Percentiles rank a stretch among this genome's conserved stretches.
Evolutionary conservation across 371 early-diverging fungal species (phyloP).

Genomic region (Thermomucor indicae-seudaticae): DNA sequence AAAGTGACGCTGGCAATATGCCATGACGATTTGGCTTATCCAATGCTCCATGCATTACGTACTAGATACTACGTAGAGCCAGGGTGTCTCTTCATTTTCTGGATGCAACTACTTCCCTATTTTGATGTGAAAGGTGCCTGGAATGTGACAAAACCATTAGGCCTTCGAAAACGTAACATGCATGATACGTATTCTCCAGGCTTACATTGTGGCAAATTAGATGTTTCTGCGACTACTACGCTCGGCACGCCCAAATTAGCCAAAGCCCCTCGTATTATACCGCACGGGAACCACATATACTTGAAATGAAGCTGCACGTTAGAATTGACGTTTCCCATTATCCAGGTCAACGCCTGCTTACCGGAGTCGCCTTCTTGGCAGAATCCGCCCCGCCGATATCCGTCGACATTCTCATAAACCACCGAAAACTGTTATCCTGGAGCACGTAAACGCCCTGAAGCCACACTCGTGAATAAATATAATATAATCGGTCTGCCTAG

Average conservation of each 20-base stretch:
- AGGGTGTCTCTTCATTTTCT: too few species aligned
- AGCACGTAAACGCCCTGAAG: constrained; percentile 94
- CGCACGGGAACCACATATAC: constrained; percentile 94
- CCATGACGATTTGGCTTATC: too few species aligned
- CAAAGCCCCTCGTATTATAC: constrained; percentile 90
- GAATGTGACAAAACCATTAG: neutral
- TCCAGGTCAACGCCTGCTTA: constrained; percentile 26
- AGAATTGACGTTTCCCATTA: neutral
- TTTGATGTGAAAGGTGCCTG: constrained; percentile 86
- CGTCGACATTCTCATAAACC: constrained; percentile 88
- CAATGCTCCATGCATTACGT: too few species aligned
- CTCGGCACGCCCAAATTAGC: constrained; percentile 85
- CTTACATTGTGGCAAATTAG: constrained; percentile 86
- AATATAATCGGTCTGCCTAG: neutral
- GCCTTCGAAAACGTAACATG: neutral
- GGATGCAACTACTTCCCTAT: constrained; percentile 65
- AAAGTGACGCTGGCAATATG: too few species aligned
- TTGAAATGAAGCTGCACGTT: constrained; percentile 18
- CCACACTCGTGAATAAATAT: neutral
- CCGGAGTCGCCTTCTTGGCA: constrained; percentile 73
- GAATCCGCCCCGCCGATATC: constrained; percentile 75
- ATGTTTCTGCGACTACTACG: constrained; percentile 85
- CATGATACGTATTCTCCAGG: neutral
- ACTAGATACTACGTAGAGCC: too few species aligned
- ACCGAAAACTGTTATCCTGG: constrained; percentile 95